These are phyloP conservation scores for Aspergillus conjunctus DNA, from an alignment of 495 filamentous ascomycete species.

Conservation along the genomic window DNA sequence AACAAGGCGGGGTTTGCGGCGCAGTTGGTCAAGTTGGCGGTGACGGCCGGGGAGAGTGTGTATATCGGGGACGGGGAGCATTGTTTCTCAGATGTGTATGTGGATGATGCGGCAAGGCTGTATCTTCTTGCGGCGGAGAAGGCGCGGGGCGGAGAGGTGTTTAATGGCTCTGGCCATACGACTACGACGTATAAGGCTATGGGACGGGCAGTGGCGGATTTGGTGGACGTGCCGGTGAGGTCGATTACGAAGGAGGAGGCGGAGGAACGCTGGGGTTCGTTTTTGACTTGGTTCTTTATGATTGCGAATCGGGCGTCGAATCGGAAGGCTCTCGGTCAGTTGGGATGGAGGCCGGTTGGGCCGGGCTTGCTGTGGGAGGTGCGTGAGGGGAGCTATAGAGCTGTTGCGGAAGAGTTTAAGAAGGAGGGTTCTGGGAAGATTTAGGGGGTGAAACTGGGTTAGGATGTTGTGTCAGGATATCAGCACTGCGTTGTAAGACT, in stretches of 20 bases:
- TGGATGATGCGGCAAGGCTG: constrained; percentile 42
- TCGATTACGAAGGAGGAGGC: constrained; percentile 35
- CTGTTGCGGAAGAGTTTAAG: constrained; percentile 20
- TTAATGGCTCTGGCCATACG: constrained; percentile 46
- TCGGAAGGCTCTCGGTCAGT: constrained; percentile 38
- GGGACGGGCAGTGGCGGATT: constrained; percentile 38
- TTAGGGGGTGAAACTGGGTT: not conserved
- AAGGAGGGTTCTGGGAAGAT: constrained; percentile 4
- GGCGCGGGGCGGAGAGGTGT: constrained; percentile 38
- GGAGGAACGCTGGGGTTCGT: constrained; percentile 33
- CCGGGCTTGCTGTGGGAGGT: constrained; percentile 43
- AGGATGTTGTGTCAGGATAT: no score
- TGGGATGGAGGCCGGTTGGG: constrained; percentile 42
- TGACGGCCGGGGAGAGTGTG: constrained; percentile 32
- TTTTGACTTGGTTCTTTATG: constrained; percentile 27
- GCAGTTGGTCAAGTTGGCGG: constrained; percentile 34
- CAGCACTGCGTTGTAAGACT: no score
- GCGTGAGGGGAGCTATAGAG: constrained; percentile 29
- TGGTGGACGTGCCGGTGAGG: constrained; percentile 33
- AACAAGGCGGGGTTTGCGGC: constrained; percentile 38
- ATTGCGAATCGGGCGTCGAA: constrained; percentile 44
- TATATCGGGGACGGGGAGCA: constrained; percentile 49
- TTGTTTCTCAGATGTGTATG: constrained; percentile 45
- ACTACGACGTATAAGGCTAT: constrained; percentile 43
- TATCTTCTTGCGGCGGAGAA: constrained; percentile 48